Percentiles rank a stretch among this genome's conserved stretches.
These are phyloP conservation scores for Amaranthus tricolor DNA, from an alignment of 179 eudicot genomes.

Conservation along the genomic window DNA sequence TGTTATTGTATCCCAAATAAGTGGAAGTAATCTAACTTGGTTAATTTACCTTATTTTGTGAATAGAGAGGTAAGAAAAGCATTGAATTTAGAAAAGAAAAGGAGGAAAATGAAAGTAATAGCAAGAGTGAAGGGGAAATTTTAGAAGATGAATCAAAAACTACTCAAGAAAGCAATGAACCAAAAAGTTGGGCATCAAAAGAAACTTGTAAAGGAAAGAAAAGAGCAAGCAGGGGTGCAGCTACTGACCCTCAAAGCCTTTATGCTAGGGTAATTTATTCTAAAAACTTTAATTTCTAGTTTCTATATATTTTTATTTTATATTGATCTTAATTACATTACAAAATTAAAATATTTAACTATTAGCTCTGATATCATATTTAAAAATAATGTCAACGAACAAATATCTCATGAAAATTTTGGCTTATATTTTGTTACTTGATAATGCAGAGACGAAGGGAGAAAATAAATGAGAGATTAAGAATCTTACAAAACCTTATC, in stretches of 20 bases:
- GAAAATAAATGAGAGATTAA: constrained; percentile 63
- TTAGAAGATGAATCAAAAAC: constrained; percentile 53
- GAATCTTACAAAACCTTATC: constrained; percentile 61
- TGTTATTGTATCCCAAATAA: too few species aligned
- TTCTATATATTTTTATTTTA: too few species aligned
- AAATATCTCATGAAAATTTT: not conserved
- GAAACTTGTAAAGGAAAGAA: constrained; percentile 44
- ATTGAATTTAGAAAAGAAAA: constrained; percentile 8
- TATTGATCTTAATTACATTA: too few species aligned
- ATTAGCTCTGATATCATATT: too few species aligned
- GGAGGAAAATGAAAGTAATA: constrained; percentile 22
- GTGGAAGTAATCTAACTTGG: too few species aligned
- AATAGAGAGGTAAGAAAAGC: constrained; percentile 35
- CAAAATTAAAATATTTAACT: too few species aligned
- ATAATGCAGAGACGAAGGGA: constrained; percentile 70
- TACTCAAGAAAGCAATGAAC: constrained; percentile 38
- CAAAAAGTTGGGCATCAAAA: constrained; percentile 25
- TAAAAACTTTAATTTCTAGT: not conserved
- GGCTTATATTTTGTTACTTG: not conserved
- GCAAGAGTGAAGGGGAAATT: constrained; percentile 21
- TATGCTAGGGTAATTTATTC: constrained; percentile 62
- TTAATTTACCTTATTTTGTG: constrained; percentile 10
- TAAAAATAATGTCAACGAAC: too few species aligned
- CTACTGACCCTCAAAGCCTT: constrained; percentile 88
- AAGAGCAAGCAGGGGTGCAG: constrained; percentile 66